These are phyloP conservation scores for Entamoeba nuttalli DNA, from an alignment of 208 protist genomes.

Conservation along the genomic window DNA sequence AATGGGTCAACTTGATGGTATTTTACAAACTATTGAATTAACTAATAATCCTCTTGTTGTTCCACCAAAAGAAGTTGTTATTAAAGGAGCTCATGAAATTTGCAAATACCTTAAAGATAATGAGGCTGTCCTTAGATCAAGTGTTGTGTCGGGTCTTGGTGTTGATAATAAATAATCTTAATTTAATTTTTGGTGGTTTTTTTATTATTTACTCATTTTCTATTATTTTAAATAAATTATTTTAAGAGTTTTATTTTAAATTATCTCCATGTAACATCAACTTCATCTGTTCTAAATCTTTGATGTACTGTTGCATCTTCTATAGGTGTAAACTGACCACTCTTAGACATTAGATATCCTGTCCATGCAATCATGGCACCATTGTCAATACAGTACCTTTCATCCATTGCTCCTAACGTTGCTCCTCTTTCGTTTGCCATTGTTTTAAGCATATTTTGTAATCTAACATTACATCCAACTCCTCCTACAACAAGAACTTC, in stretches of 20 bases:
- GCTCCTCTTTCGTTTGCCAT: conserved; percentile 31
- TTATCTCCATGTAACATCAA: conserved; percentile 68
- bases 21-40: background rate
- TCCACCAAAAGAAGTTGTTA: background rate
- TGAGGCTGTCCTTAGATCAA: background rate
- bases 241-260: background rate
- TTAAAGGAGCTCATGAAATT: background rate
- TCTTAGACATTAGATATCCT: conserved; percentile 62
- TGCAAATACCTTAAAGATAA: background rate
- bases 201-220: too few relatives aligned
- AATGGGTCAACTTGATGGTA: background rate
- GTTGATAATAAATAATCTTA: background rate
- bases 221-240: too few relatives aligned
- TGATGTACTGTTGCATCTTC: conserved; percentile 46
- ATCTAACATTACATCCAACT: conserved; percentile 71
- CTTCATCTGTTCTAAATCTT: conserved; percentile 75
- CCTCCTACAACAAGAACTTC: conserved; percentile 94
- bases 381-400: conserved; percentile 98
- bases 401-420: conserved; percentile 63
- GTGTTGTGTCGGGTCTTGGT: background rate
- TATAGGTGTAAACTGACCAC: conserved; percentile 34
- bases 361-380: conserved; percentile 98
- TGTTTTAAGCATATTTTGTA: conserved; percentile 35
- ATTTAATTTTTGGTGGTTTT: background rate
- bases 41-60: background rate